Base-by-base conservation (phyloP, 495 filamentous ascomycete genomes). In the Penicillium cinerascens region DNA sequence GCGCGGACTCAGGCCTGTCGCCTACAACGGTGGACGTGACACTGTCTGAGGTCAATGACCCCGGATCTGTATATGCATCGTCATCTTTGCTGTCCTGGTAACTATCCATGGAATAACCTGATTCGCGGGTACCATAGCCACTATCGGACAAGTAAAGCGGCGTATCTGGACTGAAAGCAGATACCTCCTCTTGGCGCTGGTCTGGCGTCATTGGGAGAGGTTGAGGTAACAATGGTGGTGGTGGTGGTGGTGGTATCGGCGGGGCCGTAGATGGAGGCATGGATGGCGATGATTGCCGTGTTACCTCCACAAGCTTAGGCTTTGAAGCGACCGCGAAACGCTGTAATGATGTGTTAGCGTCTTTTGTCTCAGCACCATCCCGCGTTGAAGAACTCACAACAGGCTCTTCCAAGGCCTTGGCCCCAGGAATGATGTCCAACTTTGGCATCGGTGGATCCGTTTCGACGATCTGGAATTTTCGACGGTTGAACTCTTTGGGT, bases 141-240 rank as follows among this genome's bases (percentile, higher is more conserved):
- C 67, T 73, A 27, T 77, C 71, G 8, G 69, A 69, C 53, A 69
- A 64, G 18, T 73, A 66, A 1, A 70, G 47, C 6, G 73, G 73
- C 0, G 73, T 77, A 27, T 77, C 73, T 22, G 73, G 73, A 33
- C 73, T 77, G 42, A 77, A 77, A 13, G 71, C 73, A 15, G 73
- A 77, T 25, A 77, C 60, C 50, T 77, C 73, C 21, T 70, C 68
- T 26, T 70, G 67, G 5, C 61, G 59, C 21, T 69, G 69, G 51
- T 75, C 70, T 7, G 73, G 72, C 0, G 73, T 77, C 20, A 66
- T 69, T 38, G 58, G 58, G 11, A 57, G 26, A 3, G 71, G 66
- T 17, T 60, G 64, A 17, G 59, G 61, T 2, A 54, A 56, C 33
- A 65, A 55, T 16, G 65, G 63, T 0, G 52, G 60, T 13, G 42